phyloP scores from a whole-genome alignment of 176 grass and related monocot genomes.

The Otatea glauca region DNA sequence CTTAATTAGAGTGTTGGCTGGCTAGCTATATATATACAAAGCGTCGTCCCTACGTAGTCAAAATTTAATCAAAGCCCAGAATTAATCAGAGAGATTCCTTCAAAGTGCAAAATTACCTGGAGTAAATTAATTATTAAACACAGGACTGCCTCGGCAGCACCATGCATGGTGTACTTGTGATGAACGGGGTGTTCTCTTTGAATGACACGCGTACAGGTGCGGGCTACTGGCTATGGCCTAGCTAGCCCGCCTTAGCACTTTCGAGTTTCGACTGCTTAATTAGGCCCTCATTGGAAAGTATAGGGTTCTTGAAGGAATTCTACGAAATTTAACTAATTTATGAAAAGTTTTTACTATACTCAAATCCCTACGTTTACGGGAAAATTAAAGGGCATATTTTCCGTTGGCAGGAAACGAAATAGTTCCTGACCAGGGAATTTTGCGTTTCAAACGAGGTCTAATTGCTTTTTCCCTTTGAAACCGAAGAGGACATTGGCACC shows the following conservation, averaged over 20 bases:
- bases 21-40: neutral
- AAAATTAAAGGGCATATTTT: too few species aligned
- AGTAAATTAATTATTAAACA: neutral
- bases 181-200: neutral
- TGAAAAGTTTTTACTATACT: too few species aligned
- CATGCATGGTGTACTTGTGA: neutral
- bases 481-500: neutral
- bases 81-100: neutral
- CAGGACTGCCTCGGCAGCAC: neutral
- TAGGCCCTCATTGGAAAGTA: too few species aligned
- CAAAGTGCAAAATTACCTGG: neutral
- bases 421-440: neutral
- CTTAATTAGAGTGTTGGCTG: neutral
- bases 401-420: too few species aligned
- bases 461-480: neutral
- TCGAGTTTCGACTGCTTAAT: neutral
- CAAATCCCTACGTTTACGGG: too few species aligned
- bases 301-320: too few species aligned
- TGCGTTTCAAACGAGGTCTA: neutral
- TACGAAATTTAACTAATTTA: too few species aligned
- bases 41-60: slow-evolving; percentile 9
- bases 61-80: neutral
- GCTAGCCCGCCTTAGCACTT: neutral
- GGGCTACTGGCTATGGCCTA: neutral
- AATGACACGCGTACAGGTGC: neutral